Percentiles rank a stretch among this genome's conserved stretches.
phyloP scores from a whole-genome alignment of 164 flowering plant genomes.

The Berberis thunbergii region DNA sequence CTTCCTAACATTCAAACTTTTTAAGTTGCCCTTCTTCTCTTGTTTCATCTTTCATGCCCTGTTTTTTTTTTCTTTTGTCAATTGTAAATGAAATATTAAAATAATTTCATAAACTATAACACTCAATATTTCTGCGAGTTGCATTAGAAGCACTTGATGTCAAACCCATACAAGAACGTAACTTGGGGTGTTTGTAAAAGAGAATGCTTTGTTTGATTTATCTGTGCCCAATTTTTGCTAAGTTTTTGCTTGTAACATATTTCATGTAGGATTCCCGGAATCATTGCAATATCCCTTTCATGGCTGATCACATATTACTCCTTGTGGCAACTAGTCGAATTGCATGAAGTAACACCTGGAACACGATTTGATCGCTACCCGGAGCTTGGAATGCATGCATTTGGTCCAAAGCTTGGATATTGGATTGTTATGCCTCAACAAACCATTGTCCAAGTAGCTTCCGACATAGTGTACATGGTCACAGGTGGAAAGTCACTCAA shows the following conservation, averaged over 20 bases:
- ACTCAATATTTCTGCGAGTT: too few relatives aligned
- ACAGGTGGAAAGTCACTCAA: neutral
- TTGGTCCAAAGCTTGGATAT: neutral
- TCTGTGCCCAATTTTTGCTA: neutral
- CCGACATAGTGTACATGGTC: neutral
- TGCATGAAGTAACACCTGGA: neutral
- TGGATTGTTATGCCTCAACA: neutral
- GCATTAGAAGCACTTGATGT: too few relatives aligned
- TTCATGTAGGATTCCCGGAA: neutral
- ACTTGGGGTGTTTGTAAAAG: neutral
- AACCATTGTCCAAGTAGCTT: neutral
- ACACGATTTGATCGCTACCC: neutral
- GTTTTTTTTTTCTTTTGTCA: neutral
- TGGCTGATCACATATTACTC: neutral
- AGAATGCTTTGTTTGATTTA: neutral
- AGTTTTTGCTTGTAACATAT: neutral
- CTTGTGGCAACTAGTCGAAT: neutral
- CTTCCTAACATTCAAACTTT: neutral
- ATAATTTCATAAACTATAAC: too few relatives aligned
- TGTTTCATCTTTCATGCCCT: too few relatives aligned
- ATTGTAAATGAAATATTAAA: neutral
- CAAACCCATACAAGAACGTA: too few relatives aligned
- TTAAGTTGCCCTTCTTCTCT: too few relatives aligned
- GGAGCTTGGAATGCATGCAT: conserved; percentile 1
- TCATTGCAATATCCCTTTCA: neutral